phyloP scores from a whole-genome alignment of 2,329 filamentous ascomycete species.

The Monosporascus sp. region DNA sequence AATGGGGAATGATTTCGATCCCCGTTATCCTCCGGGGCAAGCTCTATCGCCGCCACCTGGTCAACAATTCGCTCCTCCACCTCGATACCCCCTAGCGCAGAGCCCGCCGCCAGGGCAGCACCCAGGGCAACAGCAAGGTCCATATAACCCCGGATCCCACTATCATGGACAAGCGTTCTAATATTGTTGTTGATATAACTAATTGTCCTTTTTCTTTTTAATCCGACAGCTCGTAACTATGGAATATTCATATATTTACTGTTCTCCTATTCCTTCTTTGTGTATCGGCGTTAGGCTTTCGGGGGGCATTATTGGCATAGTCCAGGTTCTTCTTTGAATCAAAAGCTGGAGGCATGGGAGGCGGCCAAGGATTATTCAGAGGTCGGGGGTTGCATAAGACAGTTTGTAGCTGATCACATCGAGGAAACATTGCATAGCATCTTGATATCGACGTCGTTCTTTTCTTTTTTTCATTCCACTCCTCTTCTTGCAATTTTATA shows the following conservation, averaged over 20 bases:
- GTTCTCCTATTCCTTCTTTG: neutral
- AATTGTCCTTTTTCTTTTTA: too few species aligned
- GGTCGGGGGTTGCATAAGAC: neutral
- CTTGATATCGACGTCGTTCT: neutral
- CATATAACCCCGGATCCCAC: conserved; percentile 7
- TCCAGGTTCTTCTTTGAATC: neutral
- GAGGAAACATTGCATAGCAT: neutral
- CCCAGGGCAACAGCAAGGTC: conserved; percentile 7
- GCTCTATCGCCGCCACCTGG: conserved; percentile 18
- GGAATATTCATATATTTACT: neutral
- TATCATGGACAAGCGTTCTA: conserved; percentile 27
- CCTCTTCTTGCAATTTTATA: neutral
- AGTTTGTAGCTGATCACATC: too few species aligned
- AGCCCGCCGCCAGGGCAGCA: conserved; percentile 14
- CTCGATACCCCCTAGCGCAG: conserved; percentile 9
- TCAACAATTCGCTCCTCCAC: conserved; percentile 13
- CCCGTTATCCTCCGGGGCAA: conserved; percentile 19
- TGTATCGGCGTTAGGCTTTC: neutral
- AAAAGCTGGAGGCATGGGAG: neutral
- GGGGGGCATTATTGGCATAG: neutral
- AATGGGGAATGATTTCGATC: conserved; percentile 18
- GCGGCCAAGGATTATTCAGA: neutral
- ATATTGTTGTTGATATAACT: neutral
- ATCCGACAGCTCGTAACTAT: neutral
- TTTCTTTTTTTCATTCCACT: neutral